phyloP scores from a whole-genome alignment of 1,284 basidiomycete species.

The Vanrija pseudolonga region DNA sequence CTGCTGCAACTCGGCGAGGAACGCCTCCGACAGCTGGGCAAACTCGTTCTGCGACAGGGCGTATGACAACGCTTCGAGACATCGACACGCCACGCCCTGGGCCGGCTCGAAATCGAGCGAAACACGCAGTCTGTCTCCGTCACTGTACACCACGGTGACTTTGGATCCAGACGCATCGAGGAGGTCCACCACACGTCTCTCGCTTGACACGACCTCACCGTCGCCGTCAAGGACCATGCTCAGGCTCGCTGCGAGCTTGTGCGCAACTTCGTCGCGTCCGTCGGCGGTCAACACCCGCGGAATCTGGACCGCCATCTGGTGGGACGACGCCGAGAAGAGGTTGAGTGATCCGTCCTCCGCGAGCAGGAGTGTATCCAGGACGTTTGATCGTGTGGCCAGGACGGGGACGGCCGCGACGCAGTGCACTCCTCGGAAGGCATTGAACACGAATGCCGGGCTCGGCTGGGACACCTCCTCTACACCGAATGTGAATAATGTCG shows the following conservation, averaged over 20 bases:
- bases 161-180: conserved; percentile 53
- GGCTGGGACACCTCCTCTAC: conserved; percentile 46
- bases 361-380: conserved; percentile 67
- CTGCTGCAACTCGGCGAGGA: background rate
- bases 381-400: conserved; percentile 58
- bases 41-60: conserved; percentile 50
- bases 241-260: conserved; percentile 32
- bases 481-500: conserved; percentile 55
- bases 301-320: conserved; percentile 48
- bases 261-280: conserved; percentile 28
- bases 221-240: conserved; percentile 27
- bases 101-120: conserved; percentile 56
- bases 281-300: conserved; percentile 26
- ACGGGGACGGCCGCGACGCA: conserved; percentile 58
- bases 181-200: conserved; percentile 18
- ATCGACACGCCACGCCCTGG: conserved; percentile 58
- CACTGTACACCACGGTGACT: conserved; percentile 54
- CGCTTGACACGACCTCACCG: background rate
- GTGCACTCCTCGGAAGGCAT: conserved; percentile 41
- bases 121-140: conserved; percentile 54
- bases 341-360: conserved; percentile 56
- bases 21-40: conserved; percentile 4
- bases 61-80: conserved; percentile 61
- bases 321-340: conserved; percentile 61
- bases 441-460: conserved; percentile 42